phyloP scores from a whole-genome alignment of 2,329 filamentous ascomycete species.

The Colletotrichum trifolii region DNA sequence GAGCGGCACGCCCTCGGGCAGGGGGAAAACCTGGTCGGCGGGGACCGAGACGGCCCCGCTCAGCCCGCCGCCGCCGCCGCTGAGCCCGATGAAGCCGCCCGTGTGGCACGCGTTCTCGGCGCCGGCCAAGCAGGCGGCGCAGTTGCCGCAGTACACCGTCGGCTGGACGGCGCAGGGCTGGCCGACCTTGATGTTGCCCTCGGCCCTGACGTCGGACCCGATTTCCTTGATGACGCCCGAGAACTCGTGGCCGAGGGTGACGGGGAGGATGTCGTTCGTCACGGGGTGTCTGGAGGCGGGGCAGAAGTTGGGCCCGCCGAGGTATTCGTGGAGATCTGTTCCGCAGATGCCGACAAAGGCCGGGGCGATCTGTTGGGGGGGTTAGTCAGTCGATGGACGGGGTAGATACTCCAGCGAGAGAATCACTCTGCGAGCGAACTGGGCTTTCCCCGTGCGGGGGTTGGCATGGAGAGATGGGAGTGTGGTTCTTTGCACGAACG shows the following conservation, averaged over 20 bases:
- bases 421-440: not conserved
- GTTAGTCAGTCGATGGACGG: not conserved
- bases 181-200: slow-evolving; percentile 56
- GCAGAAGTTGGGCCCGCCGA: slow-evolving; percentile 44
- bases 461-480: not conserved
- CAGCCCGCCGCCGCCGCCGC: slow-evolving; percentile 63
- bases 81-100: slow-evolving; percentile 54
- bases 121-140: slow-evolving; percentile 62
- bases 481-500: not conserved
- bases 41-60: slow-evolving; percentile 63
- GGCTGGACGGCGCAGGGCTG: slow-evolving; percentile 68
- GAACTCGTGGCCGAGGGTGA: slow-evolving; percentile 73
- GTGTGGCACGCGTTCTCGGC: slow-evolving; percentile 47
- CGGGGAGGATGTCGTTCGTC: slow-evolving; percentile 65
- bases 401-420: slow-evolving; percentile 6
- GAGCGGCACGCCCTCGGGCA: slow-evolving; percentile 62
- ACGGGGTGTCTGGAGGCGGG: slow-evolving; percentile 61
- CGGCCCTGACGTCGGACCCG: slow-evolving; percentile 11
- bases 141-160: slow-evolving; percentile 65
- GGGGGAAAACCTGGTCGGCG: slow-evolving; percentile 54
- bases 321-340: slow-evolving; percentile 48
- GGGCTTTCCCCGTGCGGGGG: slow-evolving; percentile 16
- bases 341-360: slow-evolving; percentile 49
- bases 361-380: slow-evolving; percentile 40
- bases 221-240: slow-evolving; percentile 68